Conservation (phyloP, 2,329 filamentous ascomycete genomes). For the Peltaster fructicola region DNA sequence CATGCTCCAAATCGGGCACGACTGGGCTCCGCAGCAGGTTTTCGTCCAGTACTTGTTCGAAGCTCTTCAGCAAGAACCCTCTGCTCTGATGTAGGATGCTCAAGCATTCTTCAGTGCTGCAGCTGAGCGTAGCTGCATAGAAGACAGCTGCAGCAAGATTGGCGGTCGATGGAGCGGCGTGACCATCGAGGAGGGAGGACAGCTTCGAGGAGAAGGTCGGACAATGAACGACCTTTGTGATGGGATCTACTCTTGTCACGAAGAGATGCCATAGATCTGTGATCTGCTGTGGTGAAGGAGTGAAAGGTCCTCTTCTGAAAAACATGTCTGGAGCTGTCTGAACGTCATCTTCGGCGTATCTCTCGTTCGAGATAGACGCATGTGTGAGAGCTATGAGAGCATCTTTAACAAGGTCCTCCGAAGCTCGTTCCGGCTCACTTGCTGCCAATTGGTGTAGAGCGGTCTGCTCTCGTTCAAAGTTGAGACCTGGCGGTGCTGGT, state of each 20-base stretch:
- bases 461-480: too few relatives aligned
- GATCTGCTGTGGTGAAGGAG: too few relatives aligned
- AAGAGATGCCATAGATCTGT: slow-evolving; percentile 11
- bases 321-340: not conserved
- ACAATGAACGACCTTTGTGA: slow-evolving; percentile 14
- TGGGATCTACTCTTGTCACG: slow-evolving; percentile 11
- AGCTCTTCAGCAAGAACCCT: too few relatives aligned
- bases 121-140: not conserved
- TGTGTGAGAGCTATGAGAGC: slow-evolving; percentile 13
- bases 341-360: not conserved
- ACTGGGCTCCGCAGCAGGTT: too few relatives aligned
- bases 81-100: too few relatives aligned
- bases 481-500: not conserved
- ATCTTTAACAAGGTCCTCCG: slow-evolving; percentile 12
- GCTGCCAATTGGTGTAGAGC: too few relatives aligned
- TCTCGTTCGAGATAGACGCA: slow-evolving; percentile 6
- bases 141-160: not conserved
- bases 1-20: slow-evolving; percentile 7
- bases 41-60: too few relatives aligned
- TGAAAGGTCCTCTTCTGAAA: not conserved
- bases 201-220: slow-evolving; percentile 9
- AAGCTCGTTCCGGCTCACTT: slow-evolving; percentile 3
- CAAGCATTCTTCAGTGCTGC: too few relatives aligned
- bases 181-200: slow-evolving; percentile 7
- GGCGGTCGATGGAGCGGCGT: not conserved